These are phyloP conservation scores for Eutrema japonicum DNA, from an alignment of 345 rosid genomes.

Conservation along the genomic window DNA sequence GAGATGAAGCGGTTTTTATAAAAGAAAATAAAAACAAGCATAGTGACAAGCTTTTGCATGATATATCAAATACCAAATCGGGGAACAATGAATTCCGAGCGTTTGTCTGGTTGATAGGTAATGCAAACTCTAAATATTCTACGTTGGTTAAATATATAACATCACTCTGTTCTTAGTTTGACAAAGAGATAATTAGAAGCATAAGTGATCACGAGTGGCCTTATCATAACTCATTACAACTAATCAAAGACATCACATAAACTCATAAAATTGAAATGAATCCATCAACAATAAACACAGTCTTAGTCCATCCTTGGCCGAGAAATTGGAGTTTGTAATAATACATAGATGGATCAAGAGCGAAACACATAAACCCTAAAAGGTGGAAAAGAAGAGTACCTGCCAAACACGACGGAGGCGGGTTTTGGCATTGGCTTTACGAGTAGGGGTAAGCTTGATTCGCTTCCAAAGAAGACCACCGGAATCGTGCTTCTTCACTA, in stretches of 20 bases:
- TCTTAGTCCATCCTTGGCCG: not conserved
- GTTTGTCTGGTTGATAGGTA: not conserved
- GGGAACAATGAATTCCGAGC: not conserved
- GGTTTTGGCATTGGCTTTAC: conserved; percentile 95
- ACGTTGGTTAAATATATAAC: not conserved
- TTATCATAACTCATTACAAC: not conserved
- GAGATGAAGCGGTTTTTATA: too few relatives aligned
- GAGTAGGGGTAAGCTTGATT: conserved; percentile 89
- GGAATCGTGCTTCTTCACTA: conserved; percentile 92
- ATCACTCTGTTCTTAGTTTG: conserved; percentile 7
- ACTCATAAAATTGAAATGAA: not conserved
- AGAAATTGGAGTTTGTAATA: not conserved
- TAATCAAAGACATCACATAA: conserved; percentile 6
- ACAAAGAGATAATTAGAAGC: conserved; percentile 3
- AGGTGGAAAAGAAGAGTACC: conserved; percentile 44
- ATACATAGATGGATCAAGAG: not conserved
- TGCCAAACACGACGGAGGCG: conserved; percentile 97
- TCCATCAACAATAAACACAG: not conserved
- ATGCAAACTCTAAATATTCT: not conserved
- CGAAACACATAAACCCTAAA: conserved; percentile 32
- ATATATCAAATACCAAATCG: not conserved
- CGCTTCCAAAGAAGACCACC: conserved; percentile 96
- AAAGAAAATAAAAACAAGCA: not conserved
- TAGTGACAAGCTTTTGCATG: not conserved
- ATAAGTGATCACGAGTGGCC: not conserved